These are phyloP conservation scores for Ogataea ganodermae DNA, from an alignment of 805 yeast genomes.

Conservation along the genomic window DNA sequence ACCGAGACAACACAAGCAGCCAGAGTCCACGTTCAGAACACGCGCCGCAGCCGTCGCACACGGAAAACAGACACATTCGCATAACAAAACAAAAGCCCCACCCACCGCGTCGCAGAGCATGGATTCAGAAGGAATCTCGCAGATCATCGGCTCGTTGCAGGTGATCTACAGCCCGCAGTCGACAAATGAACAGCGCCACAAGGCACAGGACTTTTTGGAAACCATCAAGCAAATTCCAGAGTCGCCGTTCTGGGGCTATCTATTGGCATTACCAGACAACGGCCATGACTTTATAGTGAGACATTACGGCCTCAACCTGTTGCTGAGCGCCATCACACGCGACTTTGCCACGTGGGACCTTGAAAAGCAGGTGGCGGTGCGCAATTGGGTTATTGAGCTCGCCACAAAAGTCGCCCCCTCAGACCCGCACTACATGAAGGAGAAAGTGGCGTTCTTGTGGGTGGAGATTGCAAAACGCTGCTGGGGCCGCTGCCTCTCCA, in stretches of 20 bases:
- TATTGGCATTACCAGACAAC: constrained; percentile 67
- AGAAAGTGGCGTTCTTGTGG: constrained; percentile 89
- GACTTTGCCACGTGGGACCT: constrained; percentile 56
- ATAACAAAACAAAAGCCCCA: not conserved
- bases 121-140: constrained; percentile 70
- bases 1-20: not conserved
- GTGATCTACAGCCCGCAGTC: constrained; percentile 69
- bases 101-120: constrained; percentile 34
- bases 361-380: constrained; percentile 63
- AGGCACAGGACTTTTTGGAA: constrained; percentile 69
- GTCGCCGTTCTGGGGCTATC: constrained; percentile 91
- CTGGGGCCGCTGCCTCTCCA: constrained; percentile 77
- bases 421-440: constrained; percentile 90
- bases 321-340: constrained; percentile 68
- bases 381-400: constrained; percentile 84
- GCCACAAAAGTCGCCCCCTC: constrained; percentile 55
- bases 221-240: constrained; percentile 74
- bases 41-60: not conserved
- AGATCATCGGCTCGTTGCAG: constrained; percentile 76
- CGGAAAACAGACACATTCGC: not conserved
- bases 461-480: constrained; percentile 84
- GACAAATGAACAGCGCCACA: constrained; percentile 54
- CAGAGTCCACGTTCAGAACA: not conserved
- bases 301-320: constrained; percentile 83
- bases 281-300: constrained; percentile 70